Conservation (phyloP, 768 basidiomycete genomes). For the Lentinus brumalis region DNA sequence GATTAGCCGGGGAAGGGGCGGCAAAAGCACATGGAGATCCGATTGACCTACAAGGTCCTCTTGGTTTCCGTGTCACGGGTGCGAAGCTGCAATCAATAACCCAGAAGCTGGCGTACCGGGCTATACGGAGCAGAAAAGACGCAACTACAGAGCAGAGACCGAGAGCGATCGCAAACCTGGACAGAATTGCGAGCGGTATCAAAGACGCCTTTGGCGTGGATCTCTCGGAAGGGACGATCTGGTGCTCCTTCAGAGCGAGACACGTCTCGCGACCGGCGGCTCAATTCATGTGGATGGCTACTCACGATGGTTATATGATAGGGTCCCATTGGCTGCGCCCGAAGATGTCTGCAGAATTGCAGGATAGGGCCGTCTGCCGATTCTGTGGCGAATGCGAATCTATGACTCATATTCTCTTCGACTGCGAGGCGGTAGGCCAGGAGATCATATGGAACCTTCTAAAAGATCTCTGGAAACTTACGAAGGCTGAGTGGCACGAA, state of each 20-base stretch:
- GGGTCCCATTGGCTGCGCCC: conserved; percentile 4
- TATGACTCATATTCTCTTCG: conserved; percentile 4
- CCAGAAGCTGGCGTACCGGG: not conserved
- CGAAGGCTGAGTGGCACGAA: not conserved
- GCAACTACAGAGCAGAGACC: not conserved
- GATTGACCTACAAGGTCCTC: too few species aligned
- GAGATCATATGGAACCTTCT: not conserved
- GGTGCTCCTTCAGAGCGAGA: not conserved
- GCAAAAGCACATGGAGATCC: not conserved
- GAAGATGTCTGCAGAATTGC: not conserved
- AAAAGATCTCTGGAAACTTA: not conserved
- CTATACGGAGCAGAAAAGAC: not conserved
- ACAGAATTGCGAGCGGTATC: not conserved
- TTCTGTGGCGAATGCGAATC: not conserved
- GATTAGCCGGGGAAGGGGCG: not conserved
- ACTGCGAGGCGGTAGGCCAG: not conserved
- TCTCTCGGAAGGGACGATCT: too few species aligned
- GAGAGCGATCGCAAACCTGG: not conserved
- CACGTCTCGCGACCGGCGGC: not conserved
- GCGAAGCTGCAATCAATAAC: not conserved
- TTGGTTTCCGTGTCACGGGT: too few species aligned
- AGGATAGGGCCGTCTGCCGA: not conserved
- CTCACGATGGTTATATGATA: conserved; percentile 3
- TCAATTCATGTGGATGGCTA: conserved; percentile 2
- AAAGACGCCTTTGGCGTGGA: too few species aligned